Evolutionary conservation across 169 alveolate genomes (phyloP), one percentile per base, ranked within the genome.

Genomic region (Blepharisma undulans): DNA sequence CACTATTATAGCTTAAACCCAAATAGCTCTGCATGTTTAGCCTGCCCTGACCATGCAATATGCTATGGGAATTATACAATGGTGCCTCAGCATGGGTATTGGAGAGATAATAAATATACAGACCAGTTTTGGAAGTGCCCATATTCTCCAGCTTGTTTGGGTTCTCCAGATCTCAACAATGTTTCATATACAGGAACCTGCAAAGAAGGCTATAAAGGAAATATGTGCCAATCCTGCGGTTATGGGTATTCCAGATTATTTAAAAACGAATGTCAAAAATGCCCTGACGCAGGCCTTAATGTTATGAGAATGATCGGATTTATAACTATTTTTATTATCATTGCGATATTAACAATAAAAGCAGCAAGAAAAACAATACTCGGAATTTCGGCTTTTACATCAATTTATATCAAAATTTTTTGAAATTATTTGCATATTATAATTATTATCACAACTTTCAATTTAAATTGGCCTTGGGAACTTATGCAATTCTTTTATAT

Each of bases 1-100:
- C 25, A 3, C 3, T 22, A 78, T 22, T 78, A 78, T 78, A 22
- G 25, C 32, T 22, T 78, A 27, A 16, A n/a, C 4, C 80, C 25
- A 18, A 72, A 82, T 30, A 32, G 33, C 6, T 5, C 76, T 5
- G 60, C 4, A 22, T 87, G 92, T 32, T 6, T 25, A 6, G 8
- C 34, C 7, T 87, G 92, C 22, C 92, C 87, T 14, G 76, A 21
- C 2, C 81, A 85, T 61, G 94, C 95, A 0, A 60, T 79, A 4
- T 94, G 96, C 76, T 27, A 66, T 8, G 96, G 96, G 21, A 93
- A 92, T 19, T 25, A 19, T 80, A 30, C 29, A 32, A 92, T 94
- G 0, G 92, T 89, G 0, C 93, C 95, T 16, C 90, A 87, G 76
- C 74, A 90, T n/a, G 95, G 95, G n/a, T 94, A 84, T 74, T 94